Percentiles rank a stretch among this genome's conserved stretches.
Evolutionary conservation across 345 rosid species (phyloP).

Genomic region (Eucalyptus regnans): DNA sequence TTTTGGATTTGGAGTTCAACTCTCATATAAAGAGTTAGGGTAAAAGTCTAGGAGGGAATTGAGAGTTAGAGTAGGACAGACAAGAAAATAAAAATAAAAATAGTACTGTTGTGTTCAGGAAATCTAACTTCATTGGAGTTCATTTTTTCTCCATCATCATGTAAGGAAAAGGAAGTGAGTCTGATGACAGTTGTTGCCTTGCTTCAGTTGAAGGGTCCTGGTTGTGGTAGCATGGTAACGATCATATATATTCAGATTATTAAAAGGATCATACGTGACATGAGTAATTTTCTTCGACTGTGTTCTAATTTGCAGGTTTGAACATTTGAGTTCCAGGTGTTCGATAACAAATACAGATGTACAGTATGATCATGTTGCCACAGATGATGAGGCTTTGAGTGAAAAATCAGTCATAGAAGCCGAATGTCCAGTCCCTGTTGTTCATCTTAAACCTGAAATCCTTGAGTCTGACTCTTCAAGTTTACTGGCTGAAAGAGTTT

Average conservation of each 20-base stretch:
- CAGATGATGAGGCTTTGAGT: constrained; percentile 28
- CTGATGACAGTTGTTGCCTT: background rate
- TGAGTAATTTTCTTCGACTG: background rate
- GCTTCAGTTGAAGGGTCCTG: background rate
- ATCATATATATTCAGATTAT: background rate
- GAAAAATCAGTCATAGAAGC: constrained; percentile 21
- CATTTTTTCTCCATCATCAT: background rate
- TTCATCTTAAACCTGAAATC: constrained; percentile 55
- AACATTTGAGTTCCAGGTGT: constrained; percentile 44
- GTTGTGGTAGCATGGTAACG: background rate
- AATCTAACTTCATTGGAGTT: background rate
- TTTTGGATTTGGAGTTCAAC: no score
- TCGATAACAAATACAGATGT: constrained; percentile 50
- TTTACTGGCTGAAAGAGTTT: constrained; percentile 49
- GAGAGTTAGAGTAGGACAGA: no score
- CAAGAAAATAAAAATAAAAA: no score
- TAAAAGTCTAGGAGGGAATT: no score
- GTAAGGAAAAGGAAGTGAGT: background rate
- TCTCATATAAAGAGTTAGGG: no score
- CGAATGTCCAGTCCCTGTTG: constrained; percentile 38
- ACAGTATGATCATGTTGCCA: constrained; percentile 25
- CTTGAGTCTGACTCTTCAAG: constrained; percentile 50
- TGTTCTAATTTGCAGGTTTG: constrained; percentile 17
- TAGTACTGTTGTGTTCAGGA: background rate
- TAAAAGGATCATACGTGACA: background rate